Conservation (phyloP, 331 rosid species). For the Pyrus hybrid region DNA sequence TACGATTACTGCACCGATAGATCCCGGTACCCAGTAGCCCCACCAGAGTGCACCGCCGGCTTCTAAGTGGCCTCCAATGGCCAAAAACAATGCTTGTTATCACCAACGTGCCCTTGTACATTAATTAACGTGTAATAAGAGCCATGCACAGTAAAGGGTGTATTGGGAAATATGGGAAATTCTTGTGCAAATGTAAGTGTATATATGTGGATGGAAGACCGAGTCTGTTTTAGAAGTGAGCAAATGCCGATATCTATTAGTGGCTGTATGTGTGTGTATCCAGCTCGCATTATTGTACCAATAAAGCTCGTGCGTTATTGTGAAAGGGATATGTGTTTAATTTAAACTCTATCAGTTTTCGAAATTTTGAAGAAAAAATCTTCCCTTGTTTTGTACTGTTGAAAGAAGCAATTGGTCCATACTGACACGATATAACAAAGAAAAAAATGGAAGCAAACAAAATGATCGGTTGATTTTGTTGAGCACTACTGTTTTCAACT, state of each 20-base stretch:
- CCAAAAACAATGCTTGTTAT: background rate
- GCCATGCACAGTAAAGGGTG: background rate
- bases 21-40: conserved; percentile 52
- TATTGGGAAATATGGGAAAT: background rate
- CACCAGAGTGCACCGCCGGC: conserved; percentile 67
- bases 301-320: background rate
- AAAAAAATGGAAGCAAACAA: background rate
- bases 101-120: background rate
- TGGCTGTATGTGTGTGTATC: background rate
- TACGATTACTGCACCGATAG: conserved; percentile 78
- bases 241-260: background rate
- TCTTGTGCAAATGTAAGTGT: background rate
- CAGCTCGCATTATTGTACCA: conserved; percentile 3
- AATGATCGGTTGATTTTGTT: background rate
- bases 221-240: conserved; percentile 1
- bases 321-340: background rate
- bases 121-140: background rate
- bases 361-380: background rate
- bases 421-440: background rate
- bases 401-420: background rate
- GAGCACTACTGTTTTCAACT: background rate
- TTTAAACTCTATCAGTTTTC: background rate
- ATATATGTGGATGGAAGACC: background rate
- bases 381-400: background rate
- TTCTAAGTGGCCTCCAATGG: conserved; percentile 12